phyloP scores from a whole-genome alignment of 2,329 filamentous ascomycete species.

The Mycosphaerella sp. region DNA sequence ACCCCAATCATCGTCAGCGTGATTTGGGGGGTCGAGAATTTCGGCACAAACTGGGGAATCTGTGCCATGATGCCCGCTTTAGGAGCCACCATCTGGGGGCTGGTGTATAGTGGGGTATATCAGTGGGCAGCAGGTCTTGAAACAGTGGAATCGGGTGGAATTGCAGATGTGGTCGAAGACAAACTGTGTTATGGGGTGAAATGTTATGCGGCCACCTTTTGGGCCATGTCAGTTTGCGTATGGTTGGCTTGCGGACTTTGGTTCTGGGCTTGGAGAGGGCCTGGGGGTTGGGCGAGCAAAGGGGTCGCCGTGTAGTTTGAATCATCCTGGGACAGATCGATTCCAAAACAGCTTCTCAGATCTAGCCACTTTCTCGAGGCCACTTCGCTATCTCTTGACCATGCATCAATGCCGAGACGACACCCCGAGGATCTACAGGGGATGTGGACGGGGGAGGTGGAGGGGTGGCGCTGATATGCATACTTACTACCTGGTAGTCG shows the following conservation, averaged over 20 bases:
- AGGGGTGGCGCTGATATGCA: too few relatives aligned
- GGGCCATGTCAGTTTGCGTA: conserved; percentile 76
- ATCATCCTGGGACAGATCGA: too few relatives aligned
- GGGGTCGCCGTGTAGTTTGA: conserved; percentile 58
- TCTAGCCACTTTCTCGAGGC: too few relatives aligned
- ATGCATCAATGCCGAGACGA: too few relatives aligned
- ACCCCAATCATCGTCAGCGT: conserved; percentile 91
- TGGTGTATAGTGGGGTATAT: conserved; percentile 79
- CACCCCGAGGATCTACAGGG: too few relatives aligned
- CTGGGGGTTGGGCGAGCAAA: conserved; percentile 65
- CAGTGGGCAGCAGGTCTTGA: conserved; percentile 54
- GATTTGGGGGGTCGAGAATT: conserved; percentile 96
- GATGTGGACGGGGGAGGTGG: too few relatives aligned
- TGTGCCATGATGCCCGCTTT: conserved; percentile 84
- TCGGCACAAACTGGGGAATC: conserved; percentile 96
- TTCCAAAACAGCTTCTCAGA: too few relatives aligned
- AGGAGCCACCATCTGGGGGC: conserved; percentile 82
- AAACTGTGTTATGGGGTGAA: conserved; percentile 70
- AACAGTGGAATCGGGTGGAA: conserved; percentile 29
- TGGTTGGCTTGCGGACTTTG: conserved; percentile 69
- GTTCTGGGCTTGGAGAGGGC: conserved; percentile 74
- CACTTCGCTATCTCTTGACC: too few relatives aligned
- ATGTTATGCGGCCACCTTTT: conserved; percentile 78
- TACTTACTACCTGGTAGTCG: too few relatives aligned
- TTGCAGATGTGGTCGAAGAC: conserved; percentile 34